A percentile compares a stretch with the other conserved stretches of the same genome.
phyloP scores from a whole-genome alignment of 345 rosid genomes.

The Hypericum androsaemum region DNA sequence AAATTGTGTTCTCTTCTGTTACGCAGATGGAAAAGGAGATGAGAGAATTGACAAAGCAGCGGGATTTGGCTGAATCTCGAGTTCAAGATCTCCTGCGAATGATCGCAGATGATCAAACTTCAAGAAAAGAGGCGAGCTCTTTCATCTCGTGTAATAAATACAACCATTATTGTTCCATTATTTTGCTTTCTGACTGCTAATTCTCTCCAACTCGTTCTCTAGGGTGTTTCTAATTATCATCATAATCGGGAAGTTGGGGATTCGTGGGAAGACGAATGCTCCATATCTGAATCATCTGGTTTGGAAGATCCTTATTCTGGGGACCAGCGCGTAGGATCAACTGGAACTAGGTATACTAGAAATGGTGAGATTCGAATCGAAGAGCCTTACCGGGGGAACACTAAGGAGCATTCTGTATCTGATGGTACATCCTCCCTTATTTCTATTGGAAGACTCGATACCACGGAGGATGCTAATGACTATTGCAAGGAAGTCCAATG shows the following conservation, averaged over 20 bases:
- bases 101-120: conserved; percentile 46
- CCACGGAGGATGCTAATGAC: conserved; percentile 45
- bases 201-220: conserved; percentile 11
- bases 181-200: conserved; percentile 8
- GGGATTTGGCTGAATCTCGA: conserved; percentile 78
- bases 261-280: conserved; percentile 58
- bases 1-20: conserved; percentile 16
- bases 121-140: conserved; percentile 38
- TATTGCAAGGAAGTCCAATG: conserved; percentile 86
- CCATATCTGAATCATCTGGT: conserved; percentile 54
- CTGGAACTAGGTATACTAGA: conserved; percentile 17
- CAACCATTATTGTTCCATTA: neutral
- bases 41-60: conserved; percentile 62
- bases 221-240: conserved; percentile 37
- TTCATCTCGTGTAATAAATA: conserved; percentile 2
- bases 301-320: conserved; percentile 22
- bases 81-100: conserved; percentile 59
- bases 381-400: conserved; percentile 22
- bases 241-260: conserved; percentile 26
- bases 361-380: conserved; percentile 36
- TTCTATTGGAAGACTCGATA: conserved; percentile 29
- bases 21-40: conserved; percentile 84
- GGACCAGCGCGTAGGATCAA: conserved; percentile 13
- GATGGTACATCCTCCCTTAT: conserved; percentile 35
- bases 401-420: conserved; percentile 34